phyloP scores from a whole-genome alignment of 345 rosid species.

The Ricinus communis region DNA sequence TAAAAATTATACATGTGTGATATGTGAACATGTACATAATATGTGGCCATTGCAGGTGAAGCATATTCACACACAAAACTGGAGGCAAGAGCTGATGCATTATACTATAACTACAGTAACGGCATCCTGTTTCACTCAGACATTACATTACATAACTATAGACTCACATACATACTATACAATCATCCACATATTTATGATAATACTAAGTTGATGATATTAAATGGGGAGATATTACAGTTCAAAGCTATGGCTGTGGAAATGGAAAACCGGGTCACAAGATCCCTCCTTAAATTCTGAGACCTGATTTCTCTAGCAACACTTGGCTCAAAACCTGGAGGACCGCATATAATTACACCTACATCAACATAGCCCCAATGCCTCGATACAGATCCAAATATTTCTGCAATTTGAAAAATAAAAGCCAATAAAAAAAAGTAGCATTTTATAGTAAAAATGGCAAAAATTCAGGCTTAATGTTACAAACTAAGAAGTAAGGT shows the following conservation, averaged over 20 bases:
- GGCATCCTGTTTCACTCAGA: not conserved
- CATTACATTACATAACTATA: not conserved
- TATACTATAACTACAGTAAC: not conserved
- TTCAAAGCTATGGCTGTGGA: conserved; percentile 79
- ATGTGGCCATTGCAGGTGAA: too few species aligned
- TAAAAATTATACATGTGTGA: too few species aligned
- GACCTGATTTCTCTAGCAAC: conserved; percentile 77
- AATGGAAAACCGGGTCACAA: conserved; percentile 59
- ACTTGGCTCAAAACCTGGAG: conserved; percentile 59
- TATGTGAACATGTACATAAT: too few species aligned
- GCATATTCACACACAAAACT: too few species aligned
- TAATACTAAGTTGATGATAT: too few species aligned
- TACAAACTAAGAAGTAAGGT: too few species aligned
- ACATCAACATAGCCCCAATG: conserved; percentile 67
- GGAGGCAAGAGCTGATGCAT: too few species aligned
- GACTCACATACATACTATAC: not conserved
- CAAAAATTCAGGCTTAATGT: too few species aligned
- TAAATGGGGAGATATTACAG: conserved; percentile 27
- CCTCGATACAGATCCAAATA: conserved; percentile 44
- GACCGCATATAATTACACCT: conserved; percentile 86
- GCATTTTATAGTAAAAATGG: too few species aligned
- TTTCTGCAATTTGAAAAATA: conserved; percentile 42
- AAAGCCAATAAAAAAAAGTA: too few species aligned
- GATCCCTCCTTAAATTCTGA: conserved; percentile 44
- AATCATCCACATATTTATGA: too few species aligned